Evolutionary conservation across 2,329 filamentous ascomycete genomes (phyloP).

Genomic region (Lachnellula hyalina): DNA sequence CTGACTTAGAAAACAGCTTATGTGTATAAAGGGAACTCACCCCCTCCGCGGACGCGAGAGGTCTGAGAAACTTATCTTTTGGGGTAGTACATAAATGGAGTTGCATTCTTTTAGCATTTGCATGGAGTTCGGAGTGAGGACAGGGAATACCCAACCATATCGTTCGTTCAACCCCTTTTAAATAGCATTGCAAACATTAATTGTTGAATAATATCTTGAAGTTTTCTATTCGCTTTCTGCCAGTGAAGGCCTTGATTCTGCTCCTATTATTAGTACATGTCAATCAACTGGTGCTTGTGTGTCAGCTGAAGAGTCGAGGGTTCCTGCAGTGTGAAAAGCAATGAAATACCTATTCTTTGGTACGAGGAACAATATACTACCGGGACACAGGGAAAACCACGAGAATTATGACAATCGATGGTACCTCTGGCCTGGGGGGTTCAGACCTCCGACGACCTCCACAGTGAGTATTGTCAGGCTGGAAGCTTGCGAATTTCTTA

Average conservation of each 20-base stretch:
- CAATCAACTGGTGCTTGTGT: not conserved
- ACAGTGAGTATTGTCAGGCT: not conserved
- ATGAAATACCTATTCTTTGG: not conserved
- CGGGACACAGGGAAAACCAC: not conserved
- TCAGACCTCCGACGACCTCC: not conserved
- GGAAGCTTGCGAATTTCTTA: not conserved
- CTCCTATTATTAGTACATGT: too few relatives aligned
- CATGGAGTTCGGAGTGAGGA: not conserved
- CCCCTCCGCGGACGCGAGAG: not conserved
- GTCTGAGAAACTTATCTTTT: not conserved
- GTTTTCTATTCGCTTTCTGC: not conserved
- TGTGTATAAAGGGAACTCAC: slow-evolving; percentile 10
- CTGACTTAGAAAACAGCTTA: slow-evolving; percentile 5
- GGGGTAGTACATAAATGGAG: not conserved
- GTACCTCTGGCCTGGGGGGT: not conserved
- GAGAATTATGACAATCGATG: not conserved
- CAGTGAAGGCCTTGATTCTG: not conserved
- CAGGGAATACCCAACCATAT: not conserved
- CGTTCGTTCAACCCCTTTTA: not conserved
- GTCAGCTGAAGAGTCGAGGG: not conserved
- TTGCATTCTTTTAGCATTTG: not conserved
- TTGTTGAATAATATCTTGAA: not conserved
- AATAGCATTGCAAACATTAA: not conserved
- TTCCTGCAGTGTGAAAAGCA: not conserved
- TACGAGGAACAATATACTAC: not conserved